A percentile compares a stretch with the other conserved stretches of the same genome.
phyloP scores from a whole-genome alignment of 2,329 filamentous ascomycete species.

The Aschersonia sp. region DNA sequence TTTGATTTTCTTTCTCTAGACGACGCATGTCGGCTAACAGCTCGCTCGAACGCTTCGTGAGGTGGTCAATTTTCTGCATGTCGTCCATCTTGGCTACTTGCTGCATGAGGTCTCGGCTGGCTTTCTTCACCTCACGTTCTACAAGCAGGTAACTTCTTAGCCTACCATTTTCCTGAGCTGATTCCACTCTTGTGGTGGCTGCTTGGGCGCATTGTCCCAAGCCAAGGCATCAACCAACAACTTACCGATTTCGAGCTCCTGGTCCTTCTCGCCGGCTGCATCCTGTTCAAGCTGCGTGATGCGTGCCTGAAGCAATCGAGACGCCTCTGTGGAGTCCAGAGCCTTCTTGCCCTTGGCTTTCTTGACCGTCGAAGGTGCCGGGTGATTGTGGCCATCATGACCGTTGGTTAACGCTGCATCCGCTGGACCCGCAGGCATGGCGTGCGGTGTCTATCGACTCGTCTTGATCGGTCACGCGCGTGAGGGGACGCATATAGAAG shows the following conservation, averaged over 20 bases:
- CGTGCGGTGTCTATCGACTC: constrained; percentile 7
- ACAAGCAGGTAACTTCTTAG: no score
- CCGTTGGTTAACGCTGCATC: constrained; percentile 28
- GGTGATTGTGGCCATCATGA: constrained; percentile 23
- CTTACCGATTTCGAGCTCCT: constrained; percentile 84
- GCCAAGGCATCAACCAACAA: background rate
- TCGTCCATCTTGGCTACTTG: constrained; percentile 86
- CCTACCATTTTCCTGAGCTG: no score
- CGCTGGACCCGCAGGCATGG: constrained; percentile 24
- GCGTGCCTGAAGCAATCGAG: constrained; percentile 79
- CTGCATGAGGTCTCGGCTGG: constrained; percentile 77
- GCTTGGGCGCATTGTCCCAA: background rate
- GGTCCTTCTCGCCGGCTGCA: constrained; percentile 83
- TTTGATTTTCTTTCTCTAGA: constrained; percentile 82
- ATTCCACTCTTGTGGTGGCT: constrained; percentile 1
- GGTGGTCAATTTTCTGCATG: constrained; percentile 76
- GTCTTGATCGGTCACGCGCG: constrained; percentile 4
- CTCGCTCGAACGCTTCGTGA: constrained; percentile 84
- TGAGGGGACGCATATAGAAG: constrained; percentile 6
- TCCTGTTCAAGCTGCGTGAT: constrained; percentile 93
- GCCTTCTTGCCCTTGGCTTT: constrained; percentile 77
- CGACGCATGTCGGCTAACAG: constrained; percentile 91
- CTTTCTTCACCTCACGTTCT: constrained; percentile 92
- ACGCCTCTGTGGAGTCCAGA: constrained; percentile 74
- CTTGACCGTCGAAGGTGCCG: constrained; percentile 39